Base-by-base conservation (phyloP, 257 asterid species). In the Salvia miltiorrhiza region DNA sequence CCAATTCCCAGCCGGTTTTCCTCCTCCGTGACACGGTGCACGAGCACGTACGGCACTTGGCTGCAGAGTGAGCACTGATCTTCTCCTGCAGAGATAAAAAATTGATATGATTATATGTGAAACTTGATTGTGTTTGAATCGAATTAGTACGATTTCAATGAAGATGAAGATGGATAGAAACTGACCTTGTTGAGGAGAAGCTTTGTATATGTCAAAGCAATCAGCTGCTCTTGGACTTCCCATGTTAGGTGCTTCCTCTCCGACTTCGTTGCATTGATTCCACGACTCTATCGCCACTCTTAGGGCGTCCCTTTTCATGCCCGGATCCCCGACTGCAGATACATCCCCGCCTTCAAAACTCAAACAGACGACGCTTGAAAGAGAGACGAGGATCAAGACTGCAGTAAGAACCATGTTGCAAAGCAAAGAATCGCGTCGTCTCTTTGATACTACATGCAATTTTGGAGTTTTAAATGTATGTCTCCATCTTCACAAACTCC, bases 191-290 rank as follows among this genome's bases (percentile, higher is more conserved):
- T 63, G 79, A 60, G 86, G 65, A 50, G 89, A 75, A 73, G 81
- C 81, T 79, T 76, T 79, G 41, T 80, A 78, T 12, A 84, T 72
- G 63, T 92, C 97, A 67, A 83, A 89, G 79, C 96, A 91, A 72
- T 91, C 97, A 21, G 95, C 97, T 32, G 83, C 81, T 71, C 93
- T 81, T 28, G 97, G 97, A 67, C 96, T 89, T 33, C 97, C 97
- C 97, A 89, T 85, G 17, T 80, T 54, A 0, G 93, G 95, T 39
- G 85, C 82, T 79, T 92, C 96, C 78, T 92, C 89, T 57, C 95
- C 96, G 65, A 87, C 96, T 58, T 89, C 95, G 83, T 89, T 89
- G 73, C 96, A 92, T 28, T 92, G 97, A 61, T 92, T 92, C 92
- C 96, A 92, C n/a, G 95, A 69, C 82, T 92, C 97, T 52, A 92